Conservation (phyloP, 1,139 yeast species). For the Saccharomyces pastorianus region DNA sequence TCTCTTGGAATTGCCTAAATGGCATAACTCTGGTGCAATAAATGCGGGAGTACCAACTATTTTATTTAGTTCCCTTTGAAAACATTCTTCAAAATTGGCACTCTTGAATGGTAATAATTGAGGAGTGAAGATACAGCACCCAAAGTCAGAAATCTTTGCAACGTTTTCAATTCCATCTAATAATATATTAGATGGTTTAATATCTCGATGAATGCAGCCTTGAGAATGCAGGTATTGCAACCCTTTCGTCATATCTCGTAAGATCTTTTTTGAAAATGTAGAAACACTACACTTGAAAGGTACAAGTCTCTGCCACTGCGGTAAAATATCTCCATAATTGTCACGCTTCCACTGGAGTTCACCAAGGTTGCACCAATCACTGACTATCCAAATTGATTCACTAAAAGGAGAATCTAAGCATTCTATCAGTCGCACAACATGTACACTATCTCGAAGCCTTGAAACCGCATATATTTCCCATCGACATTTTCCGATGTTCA, state of each 20-base stretch:
- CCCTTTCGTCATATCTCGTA: slow-evolving; percentile 38
- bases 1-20: slow-evolving; percentile 30
- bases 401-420: slow-evolving; percentile 25
- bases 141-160: slow-evolving; percentile 89
- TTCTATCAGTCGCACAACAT: slow-evolving; percentile 18
- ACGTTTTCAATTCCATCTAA: slow-evolving; percentile 55
- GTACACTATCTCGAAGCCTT: slow-evolving; percentile 10
- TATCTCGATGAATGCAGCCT: slow-evolving; percentile 81
- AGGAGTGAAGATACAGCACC: slow-evolving; percentile 34
- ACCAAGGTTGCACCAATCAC: slow-evolving; percentile 28
- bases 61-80: slow-evolving; percentile 25
- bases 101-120: slow-evolving; percentile 13
- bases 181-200: slow-evolving; percentile 86
- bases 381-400: slow-evolving; percentile 26
- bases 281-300: slow-evolving; percentile 8
- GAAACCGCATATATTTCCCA: slow-evolving; percentile 28
- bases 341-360: slow-evolving; percentile 29
- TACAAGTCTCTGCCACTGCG: slow-evolving; percentile 23
- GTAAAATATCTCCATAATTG: slow-evolving; percentile 6
- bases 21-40: slow-evolving; percentile 62
- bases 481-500: slow-evolving; percentile 27
- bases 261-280: slow-evolving; percentile 16
- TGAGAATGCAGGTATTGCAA: slow-evolving; percentile 72
- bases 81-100: slow-evolving; percentile 10
- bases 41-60: slow-evolving; percentile 67